phyloP scores from a whole-genome alignment of 176 grass and related monocot genomes.

The Tillandsia fasciculata region DNA sequence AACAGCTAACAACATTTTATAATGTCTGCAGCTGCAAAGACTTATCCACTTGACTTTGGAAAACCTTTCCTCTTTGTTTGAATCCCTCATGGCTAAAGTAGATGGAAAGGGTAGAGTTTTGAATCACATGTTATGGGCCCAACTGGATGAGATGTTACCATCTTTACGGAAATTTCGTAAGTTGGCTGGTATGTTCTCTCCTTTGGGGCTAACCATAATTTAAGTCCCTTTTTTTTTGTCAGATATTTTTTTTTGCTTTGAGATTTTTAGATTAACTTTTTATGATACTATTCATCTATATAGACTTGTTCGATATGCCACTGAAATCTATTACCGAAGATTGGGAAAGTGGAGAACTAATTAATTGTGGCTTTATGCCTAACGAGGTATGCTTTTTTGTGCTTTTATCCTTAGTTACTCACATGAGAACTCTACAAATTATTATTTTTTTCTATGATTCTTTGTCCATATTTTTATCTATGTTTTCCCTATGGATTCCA shows the following conservation, averaged over 20 bases:
- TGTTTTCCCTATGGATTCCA: too few relatives aligned
- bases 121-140: slow-evolving; percentile 18
- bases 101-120: slow-evolving; percentile 31
- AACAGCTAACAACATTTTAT: slow-evolving; percentile 26
- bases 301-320: slow-evolving; percentile 94
- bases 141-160: slow-evolving; percentile 50
- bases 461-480: too few relatives aligned
- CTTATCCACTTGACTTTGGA: slow-evolving; percentile 83
- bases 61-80: slow-evolving; percentile 67
- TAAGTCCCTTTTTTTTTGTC: slow-evolving; percentile 2
- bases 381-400: slow-evolving; percentile 46
- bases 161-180: slow-evolving; percentile 74
- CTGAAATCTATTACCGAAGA: slow-evolving; percentile 72
- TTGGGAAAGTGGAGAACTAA: slow-evolving; percentile 83
- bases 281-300: slow-evolving; percentile 11
- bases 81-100: slow-evolving; percentile 45
- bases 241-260: neutral
- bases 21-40: slow-evolving; percentile 66
- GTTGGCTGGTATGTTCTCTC: slow-evolving; percentile 49
- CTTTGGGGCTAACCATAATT: neutral
- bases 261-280: slow-evolving; percentile 13
- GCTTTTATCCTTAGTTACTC: neutral
- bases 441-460: neutral
- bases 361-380: slow-evolving; percentile 64
- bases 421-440: neutral